Percentiles rank a stretch among this genome's conserved stretches.
Evolutionary conservation across 805 yeast species (phyloP).

Genomic region (Candida insectalens): DNA sequence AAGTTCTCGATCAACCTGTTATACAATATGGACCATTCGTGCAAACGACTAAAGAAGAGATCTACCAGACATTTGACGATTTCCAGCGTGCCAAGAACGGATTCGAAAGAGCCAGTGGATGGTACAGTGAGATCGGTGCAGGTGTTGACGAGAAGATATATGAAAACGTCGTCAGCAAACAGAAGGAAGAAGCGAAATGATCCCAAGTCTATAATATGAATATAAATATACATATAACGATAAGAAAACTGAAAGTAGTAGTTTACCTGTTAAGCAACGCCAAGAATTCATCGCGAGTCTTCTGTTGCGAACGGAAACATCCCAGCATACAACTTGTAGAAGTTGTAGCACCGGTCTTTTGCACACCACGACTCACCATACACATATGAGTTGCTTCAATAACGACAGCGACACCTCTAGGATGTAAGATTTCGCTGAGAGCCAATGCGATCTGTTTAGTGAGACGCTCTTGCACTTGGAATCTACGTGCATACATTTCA

Average conservation of each 20-base stretch:
- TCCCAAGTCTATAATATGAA: too few species aligned
- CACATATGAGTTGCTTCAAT: slow-evolving; percentile 99
- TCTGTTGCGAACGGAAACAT: slow-evolving; percentile 85
- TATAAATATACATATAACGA: slow-evolving; percentile 2
- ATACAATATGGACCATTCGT: slow-evolving; percentile 95
- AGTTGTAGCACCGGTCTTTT: slow-evolving; percentile 88
- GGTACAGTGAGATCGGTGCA: slow-evolving; percentile 37
- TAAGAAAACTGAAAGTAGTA: too few species aligned
- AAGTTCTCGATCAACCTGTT: slow-evolving; percentile 63
- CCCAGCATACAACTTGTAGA: slow-evolving; percentile 97
- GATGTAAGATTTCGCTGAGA: slow-evolving; percentile 77
- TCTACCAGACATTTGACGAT: slow-evolving; percentile 60
- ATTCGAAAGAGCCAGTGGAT: slow-evolving; percentile 53
- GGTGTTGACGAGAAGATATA: slow-evolving; percentile 22
- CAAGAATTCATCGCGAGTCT: slow-evolving; percentile 93
- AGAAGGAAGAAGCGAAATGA: too few species aligned
- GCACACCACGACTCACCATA: slow-evolving; percentile 97
- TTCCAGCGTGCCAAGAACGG: slow-evolving; percentile 64
- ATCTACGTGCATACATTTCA: slow-evolving; percentile 90
- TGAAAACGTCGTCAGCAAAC: slow-evolving; percentile 1
- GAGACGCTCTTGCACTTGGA: slow-evolving; percentile 96
- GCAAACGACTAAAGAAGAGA: slow-evolving; percentile 55
- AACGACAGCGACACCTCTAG: slow-evolving; percentile 96
- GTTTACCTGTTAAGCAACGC: slow-evolving; percentile 68
- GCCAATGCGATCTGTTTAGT: slow-evolving; percentile 98